These are phyloP conservation scores for Cladochytrium replicatum DNA, from an alignment of 192 early-diverging fungal genomes.

Conservation along the genomic window DNA sequence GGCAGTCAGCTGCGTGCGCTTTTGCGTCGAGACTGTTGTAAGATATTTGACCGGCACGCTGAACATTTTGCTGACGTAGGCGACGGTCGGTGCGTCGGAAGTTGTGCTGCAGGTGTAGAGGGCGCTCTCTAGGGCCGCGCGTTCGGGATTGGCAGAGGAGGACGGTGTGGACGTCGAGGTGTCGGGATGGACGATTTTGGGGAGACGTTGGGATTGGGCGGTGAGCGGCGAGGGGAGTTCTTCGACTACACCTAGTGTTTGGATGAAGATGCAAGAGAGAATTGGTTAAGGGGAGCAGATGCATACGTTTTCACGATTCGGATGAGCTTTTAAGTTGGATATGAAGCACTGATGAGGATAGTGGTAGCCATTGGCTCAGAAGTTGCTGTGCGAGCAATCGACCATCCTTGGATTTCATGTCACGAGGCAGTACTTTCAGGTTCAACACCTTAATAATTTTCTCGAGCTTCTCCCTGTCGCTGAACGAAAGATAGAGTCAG, in stretches of 20 bases:
- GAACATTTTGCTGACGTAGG: constrained; percentile 92
- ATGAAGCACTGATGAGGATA: constrained; percentile 79
- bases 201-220: constrained; percentile 73
- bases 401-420: constrained; percentile 78
- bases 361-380: constrained; percentile 90
- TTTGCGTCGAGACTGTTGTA: too few relatives aligned
- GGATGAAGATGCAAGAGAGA: too few relatives aligned
- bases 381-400: constrained; percentile 65
- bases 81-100: constrained; percentile 57
- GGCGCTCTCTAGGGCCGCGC: constrained; percentile 46
- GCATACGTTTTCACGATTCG: background rate
- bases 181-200: constrained; percentile 60
- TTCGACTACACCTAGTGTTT: constrained; percentile 76
- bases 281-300: background rate
- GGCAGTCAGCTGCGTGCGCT: constrained; percentile 59
- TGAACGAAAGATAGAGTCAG: constrained; percentile 5
- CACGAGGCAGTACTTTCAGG: constrained; percentile 83
- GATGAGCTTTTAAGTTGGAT: too few relatives aligned
- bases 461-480: constrained; percentile 70
- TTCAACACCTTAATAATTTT: constrained; percentile 84
- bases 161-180: constrained; percentile 19
- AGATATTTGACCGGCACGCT: constrained; percentile 72
- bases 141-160: constrained; percentile 21
- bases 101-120: constrained; percentile 63
- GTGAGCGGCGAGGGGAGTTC: constrained; percentile 74